Conservation (phyloP, 176 grass and related monocot genomes). For the Avena eriantha region DNA sequence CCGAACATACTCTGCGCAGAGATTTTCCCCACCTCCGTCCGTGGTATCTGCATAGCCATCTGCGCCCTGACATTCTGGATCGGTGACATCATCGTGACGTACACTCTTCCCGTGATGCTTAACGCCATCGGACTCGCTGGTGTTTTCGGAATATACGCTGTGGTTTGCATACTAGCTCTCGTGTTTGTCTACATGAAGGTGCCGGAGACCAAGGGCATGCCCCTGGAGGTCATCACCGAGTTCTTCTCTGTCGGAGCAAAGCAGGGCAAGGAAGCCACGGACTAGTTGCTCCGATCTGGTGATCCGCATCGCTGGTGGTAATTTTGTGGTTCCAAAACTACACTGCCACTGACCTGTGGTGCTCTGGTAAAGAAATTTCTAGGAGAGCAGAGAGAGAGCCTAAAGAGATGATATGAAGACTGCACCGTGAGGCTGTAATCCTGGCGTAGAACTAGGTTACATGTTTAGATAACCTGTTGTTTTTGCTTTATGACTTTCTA, state of each 20-base stretch:
- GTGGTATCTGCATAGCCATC: slow-evolving; percentile 90
- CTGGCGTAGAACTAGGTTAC: slow-evolving; percentile 37
- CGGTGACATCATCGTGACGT: slow-evolving; percentile 87
- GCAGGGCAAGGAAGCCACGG: slow-evolving; percentile 52
- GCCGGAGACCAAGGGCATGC: slow-evolving; percentile 96
- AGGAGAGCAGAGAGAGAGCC: slow-evolving; percentile 32
- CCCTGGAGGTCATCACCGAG: slow-evolving; percentile 94
- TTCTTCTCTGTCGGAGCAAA: slow-evolving; percentile 90
- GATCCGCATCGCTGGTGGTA: background rate
- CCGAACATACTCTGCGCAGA: slow-evolving; percentile 96
- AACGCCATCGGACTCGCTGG: slow-evolving; percentile 76
- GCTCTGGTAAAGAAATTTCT: slow-evolving; percentile 37
- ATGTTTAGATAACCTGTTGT: slow-evolving; percentile 44
- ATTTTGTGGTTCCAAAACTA: slow-evolving; percentile 41
- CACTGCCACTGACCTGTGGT: background rate
- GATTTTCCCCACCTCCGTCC: slow-evolving; percentile 90
- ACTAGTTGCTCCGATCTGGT: slow-evolving; percentile 42
- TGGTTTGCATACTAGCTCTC: slow-evolving; percentile 64
- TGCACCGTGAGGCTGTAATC: slow-evolving; percentile 30
- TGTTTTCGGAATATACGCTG: slow-evolving; percentile 85
- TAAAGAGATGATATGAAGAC: slow-evolving; percentile 39
- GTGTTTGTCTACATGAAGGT: slow-evolving; percentile 88
- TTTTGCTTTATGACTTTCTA: slow-evolving; percentile 21
- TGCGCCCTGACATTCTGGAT: slow-evolving; percentile 84
- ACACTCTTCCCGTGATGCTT: slow-evolving; percentile 88